phyloP scores from a whole-genome alignment of 371 early-diverging fungal species.

The Haplosporangium sp. region DNA sequence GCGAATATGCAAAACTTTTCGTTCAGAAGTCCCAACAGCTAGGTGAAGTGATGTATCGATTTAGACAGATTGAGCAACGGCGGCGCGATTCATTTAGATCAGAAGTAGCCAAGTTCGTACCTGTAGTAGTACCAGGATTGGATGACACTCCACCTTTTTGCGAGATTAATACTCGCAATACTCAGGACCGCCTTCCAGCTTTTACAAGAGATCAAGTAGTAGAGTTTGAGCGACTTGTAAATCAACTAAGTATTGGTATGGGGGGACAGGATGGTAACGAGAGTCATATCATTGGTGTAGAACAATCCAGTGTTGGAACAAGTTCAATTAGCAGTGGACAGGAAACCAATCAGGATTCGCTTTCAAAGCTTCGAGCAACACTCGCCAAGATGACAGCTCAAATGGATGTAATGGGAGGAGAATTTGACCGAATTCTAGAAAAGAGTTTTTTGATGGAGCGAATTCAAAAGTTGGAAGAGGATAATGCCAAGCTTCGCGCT shows the following conservation, averaged over 20 bases:
- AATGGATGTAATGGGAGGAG: conserved; percentile 66
- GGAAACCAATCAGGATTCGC: conserved; percentile 38
- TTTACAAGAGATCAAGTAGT: conserved; percentile 66
- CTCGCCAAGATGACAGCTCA: conserved; percentile 68
- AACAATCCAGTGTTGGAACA: conserved; percentile 25
- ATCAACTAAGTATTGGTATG: conserved; percentile 50
- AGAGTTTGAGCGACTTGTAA: conserved; percentile 60
- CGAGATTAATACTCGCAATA: conserved; percentile 71
- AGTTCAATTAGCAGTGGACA: conserved; percentile 32
- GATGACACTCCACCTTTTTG: conserved; percentile 73
- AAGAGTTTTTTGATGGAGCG: conserved; percentile 57
- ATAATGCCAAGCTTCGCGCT: conserved; percentile 41
- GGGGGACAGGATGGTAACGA: conserved; percentile 25
- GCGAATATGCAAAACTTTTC: conserved; percentile 72
- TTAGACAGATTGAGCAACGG: conserved; percentile 69
- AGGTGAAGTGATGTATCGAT: conserved; percentile 72
- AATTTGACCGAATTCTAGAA: conserved; percentile 69
- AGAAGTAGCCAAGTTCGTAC: conserved; percentile 69
- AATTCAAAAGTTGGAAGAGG: conserved; percentile 46
- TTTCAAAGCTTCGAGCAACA: conserved; percentile 63
- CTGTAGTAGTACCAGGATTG: conserved; percentile 66
- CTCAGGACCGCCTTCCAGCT: conserved; percentile 62
- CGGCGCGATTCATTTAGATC: conserved; percentile 72
- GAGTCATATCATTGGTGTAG: conserved; percentile 13
- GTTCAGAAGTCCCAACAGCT: conserved; percentile 67